Conservation (phyloP, 1,284 basidiomycete genomes). For the Apiotrichum veenhuisii region DNA sequence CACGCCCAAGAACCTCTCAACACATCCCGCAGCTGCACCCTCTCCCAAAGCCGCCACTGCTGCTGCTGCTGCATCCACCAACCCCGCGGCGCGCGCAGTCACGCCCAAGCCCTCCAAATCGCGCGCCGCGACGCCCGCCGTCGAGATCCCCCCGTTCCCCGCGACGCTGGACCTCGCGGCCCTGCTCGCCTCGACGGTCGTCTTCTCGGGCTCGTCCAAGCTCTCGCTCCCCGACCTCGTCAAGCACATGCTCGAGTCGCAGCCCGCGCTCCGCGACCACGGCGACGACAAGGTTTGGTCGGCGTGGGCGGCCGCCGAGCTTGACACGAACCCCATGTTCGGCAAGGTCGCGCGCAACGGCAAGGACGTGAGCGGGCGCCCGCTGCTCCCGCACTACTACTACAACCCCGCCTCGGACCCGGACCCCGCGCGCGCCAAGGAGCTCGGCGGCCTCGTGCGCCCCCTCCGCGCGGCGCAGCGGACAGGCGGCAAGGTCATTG, state of each 20-base stretch:
- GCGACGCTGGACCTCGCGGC: slow-evolving; percentile 41
- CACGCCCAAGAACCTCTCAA: not conserved
- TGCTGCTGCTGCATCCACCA: not conserved
- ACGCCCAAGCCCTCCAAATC: slow-evolving; percentile 2
- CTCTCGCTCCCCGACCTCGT: slow-evolving; percentile 47
- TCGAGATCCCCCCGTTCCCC: slow-evolving; percentile 26
- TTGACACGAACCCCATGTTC: slow-evolving; percentile 47
- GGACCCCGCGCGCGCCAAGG: slow-evolving; percentile 40
- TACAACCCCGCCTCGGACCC: slow-evolving; percentile 47
- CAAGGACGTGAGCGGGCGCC: slow-evolving; percentile 48
- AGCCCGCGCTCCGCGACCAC: slow-evolving; percentile 40
- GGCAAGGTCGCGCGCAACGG: slow-evolving; percentile 48
- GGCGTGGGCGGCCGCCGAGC: slow-evolving; percentile 34
- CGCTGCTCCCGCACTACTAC: slow-evolving; percentile 48
- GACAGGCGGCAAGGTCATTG: slow-evolving; percentile 47
- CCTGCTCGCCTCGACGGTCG: slow-evolving; percentile 47
- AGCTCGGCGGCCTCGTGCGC: slow-evolving; percentile 49
- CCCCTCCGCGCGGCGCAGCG: slow-evolving; percentile 46
- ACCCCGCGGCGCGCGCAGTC: not conserved
- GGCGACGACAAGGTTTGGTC: slow-evolving; percentile 41
- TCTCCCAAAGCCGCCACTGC: not conserved
- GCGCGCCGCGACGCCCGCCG: slow-evolving; percentile 8
- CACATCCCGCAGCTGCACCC: not conserved
- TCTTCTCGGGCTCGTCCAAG: slow-evolving; percentile 50
- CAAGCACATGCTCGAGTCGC: slow-evolving; percentile 48